Percentiles rank a stretch among this genome's conserved stretches.
phyloP scores from a whole-genome alignment of 108 stramenopile species.

The Cylindrotheca fusiformis region DNA sequence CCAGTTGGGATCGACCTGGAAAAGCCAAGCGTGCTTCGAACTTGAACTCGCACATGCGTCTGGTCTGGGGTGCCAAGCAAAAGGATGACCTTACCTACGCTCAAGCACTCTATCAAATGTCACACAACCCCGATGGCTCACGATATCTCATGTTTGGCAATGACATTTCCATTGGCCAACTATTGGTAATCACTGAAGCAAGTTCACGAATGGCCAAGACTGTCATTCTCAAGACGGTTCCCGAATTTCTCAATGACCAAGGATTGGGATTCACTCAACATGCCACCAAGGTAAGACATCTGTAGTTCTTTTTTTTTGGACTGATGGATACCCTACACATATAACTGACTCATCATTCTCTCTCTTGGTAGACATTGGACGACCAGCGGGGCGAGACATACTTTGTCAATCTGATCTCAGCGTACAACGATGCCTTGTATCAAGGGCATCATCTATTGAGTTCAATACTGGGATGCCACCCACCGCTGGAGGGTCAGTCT shows the following conservation, averaged over 20 bases:
- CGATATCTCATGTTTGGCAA: slow-evolving; percentile 52
- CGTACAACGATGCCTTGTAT: slow-evolving; percentile 55
- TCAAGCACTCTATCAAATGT: slow-evolving; percentile 30
- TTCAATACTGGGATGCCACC: slow-evolving; percentile 53
- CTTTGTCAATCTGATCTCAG: slow-evolving; percentile 37
- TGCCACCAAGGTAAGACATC: slow-evolving; percentile 37
- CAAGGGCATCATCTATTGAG: slow-evolving; percentile 46
- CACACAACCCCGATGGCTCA: slow-evolving; percentile 43
- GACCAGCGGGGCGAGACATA: slow-evolving; percentile 51
- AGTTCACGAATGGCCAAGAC: slow-evolving; percentile 46
- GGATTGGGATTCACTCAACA: slow-evolving; percentile 55
- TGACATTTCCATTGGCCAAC: slow-evolving; percentile 40
- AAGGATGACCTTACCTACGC: slow-evolving; percentile 22
- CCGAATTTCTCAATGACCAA: slow-evolving; percentile 51
- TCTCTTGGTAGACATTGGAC: slow-evolving; percentile 26
- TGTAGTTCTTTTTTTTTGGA: neutral
- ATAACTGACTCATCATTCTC: neutral
- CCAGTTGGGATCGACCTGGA: slow-evolving; percentile 50
- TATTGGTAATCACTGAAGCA: slow-evolving; percentile 46
- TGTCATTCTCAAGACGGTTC: slow-evolving; percentile 54
- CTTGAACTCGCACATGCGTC: slow-evolving; percentile 45
- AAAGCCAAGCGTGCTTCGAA: slow-evolving; percentile 65
- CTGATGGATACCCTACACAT: neutral
- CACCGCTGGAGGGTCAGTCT: slow-evolving; percentile 57
- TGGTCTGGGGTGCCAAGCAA: slow-evolving; percentile 48